phyloP scores from a whole-genome alignment of 805 yeast species.

The Metschnikowia cubensis region DNA sequence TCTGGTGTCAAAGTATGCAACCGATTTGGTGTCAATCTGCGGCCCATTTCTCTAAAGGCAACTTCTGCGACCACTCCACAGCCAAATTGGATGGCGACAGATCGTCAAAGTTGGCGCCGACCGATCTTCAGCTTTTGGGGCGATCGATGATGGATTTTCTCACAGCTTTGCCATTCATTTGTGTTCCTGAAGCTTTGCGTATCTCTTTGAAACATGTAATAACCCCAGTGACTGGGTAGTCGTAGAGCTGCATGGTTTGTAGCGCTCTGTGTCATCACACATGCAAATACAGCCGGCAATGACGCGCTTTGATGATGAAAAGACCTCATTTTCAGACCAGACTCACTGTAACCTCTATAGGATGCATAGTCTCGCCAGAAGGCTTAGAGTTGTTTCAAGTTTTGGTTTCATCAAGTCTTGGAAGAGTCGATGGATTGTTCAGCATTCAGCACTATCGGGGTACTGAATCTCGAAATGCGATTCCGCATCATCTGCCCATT shows the following conservation, averaged over 20 bases:
- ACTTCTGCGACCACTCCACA: too few relatives aligned
- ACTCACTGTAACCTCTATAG: neutral
- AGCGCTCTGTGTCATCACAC: neutral
- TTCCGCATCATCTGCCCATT: constrained; percentile 72
- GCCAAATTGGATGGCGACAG: too few relatives aligned
- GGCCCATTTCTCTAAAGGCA: too few relatives aligned
- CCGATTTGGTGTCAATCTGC: too few relatives aligned
- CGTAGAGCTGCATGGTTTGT: neutral
- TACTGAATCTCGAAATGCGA: constrained; percentile 63
- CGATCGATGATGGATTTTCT: neutral
- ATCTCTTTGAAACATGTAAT: neutral
- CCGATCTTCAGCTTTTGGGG: too few relatives aligned
- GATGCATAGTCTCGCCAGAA: neutral
- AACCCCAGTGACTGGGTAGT: neutral
- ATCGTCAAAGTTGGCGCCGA: too few relatives aligned
- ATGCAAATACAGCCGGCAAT: neutral
- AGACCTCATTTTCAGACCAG: neutral
- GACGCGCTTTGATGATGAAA: neutral
- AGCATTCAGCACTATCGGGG: constrained; percentile 41
- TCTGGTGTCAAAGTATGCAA: too few relatives aligned
- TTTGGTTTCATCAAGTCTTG: neutral
- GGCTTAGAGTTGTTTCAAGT: neutral
- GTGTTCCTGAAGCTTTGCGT: neutral
- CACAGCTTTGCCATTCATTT: neutral
- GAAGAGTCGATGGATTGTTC: neutral